Evolutionary conservation across 2,329 filamentous ascomycete species (phyloP), one percentile per base, ranked within the genome.

Genomic region (Aspergillus sp.): DNA sequence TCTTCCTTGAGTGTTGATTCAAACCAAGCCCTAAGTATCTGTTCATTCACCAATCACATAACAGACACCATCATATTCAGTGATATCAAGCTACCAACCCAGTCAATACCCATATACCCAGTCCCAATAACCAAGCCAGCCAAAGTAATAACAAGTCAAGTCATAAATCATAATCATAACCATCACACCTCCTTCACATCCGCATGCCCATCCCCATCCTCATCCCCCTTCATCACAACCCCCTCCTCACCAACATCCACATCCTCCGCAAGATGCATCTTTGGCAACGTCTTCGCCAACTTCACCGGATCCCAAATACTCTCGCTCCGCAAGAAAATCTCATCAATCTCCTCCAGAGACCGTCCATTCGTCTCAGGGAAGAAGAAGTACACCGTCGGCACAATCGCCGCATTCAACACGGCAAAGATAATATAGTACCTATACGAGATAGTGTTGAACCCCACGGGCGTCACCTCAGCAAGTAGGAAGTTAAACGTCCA

Each of bases 381-480:
- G 58, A 72, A 74, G 17, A 75, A 68, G 55, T 74, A 77, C 6
- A 78, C 65, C 1, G 55, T 56, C 1, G 68, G 68, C 15, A 70
- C 64, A n/a, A 70, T 69, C 17, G 55, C 55, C 11, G 70, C 67
- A 52, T 76, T 78, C 52, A 78, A 67, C 48, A 70, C 69, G 4
- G 76, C 76, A 53, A 78, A 79, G 51, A 80, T 71, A 50, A 80
- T 73, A 50, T 78, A 80, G 36, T 74, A 75, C 20, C 64, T 64
- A 51, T 78, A 85, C 15, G 78, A 78, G 56, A 86, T 83, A 2
- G 56, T 70, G 64, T 65, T 62, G 52, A 76, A 74, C 3, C 71
- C 73, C 6, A 76, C 66, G 0, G 74, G 74, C 0, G 74, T 76
- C 5, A 75, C 66, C 43, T 74, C 65, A 0, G 72, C 74, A 1